Evolutionary conservation across 768 basidiomycete species (phyloP), one percentile per base, ranked within the genome.

Genomic region (Boletus sp.): DNA sequence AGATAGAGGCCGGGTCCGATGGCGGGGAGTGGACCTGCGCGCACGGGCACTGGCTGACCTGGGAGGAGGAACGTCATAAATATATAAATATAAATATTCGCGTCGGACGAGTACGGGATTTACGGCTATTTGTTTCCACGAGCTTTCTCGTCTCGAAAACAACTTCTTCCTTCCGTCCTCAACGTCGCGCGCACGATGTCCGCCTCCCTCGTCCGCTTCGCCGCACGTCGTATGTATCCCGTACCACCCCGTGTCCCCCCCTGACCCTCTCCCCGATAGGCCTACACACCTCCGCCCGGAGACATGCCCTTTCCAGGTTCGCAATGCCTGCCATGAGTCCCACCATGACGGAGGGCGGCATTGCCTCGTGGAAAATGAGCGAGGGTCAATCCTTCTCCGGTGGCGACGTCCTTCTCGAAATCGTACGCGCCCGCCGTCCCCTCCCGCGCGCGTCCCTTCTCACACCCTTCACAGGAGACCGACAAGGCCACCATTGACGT

Each of bases 401-500:
- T 7, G 96, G 97, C 28, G 97, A 99, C 67, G 94, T 99, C 60
- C 76, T 99, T 57, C 86, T 98, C 47, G 96, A 98, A 76, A 95
- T 99, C 66, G 94, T 95, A 62, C 67, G 86, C 77, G 41, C 54
- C 28, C 33, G 32, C 44, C 39, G 52, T 39, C 40, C 45, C 52
- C 47, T 46, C 47, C 36, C 28, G 5, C 48, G 32, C 33, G 51
- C 49, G 50, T 41, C 36, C 49, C 50, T 57, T 28, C 50, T 60
- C 44, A 62, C 42, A 52, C 28, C 46, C 50, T 56, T 55, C 14
- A 60, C 56, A 96, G 94, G 97, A 99, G 88, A 99, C 97, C 52
- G 97, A 99, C 87, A 99, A 99, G 83, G 96, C 97, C 20, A 95
- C 94, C 47, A 98, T 99, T 75, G 97, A 99, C 77, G 96, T 99